phyloP scores from a whole-genome alignment of 352 stramenopile species.

The Bremia lactucae region DNA sequence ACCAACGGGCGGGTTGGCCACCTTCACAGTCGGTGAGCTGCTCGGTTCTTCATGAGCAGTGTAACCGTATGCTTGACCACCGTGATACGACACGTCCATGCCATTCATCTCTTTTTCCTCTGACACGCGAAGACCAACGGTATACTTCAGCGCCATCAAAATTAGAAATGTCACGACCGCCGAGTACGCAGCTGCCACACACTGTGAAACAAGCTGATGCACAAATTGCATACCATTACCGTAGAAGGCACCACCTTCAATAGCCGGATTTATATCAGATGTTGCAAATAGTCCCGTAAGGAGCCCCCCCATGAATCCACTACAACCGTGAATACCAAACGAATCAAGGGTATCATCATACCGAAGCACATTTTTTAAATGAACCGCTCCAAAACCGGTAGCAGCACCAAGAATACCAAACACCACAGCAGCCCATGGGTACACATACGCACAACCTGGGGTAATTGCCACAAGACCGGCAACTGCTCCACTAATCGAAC shows the following conservation, averaged over 20 bases:
- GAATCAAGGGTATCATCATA: constrained; percentile 76
- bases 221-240: constrained; percentile 34
- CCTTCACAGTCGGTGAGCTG: constrained; percentile 7
- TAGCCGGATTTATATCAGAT: constrained; percentile 38
- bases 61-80: constrained; percentile 54
- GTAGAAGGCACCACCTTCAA: constrained; percentile 44
- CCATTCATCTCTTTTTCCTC: constrained; percentile 68
- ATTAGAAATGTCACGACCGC: constrained; percentile 57
- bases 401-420: constrained; percentile 56
- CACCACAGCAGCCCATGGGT: constrained; percentile 58
- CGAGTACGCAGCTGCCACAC: constrained; percentile 52
- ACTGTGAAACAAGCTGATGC: constrained; percentile 45
- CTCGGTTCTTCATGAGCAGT: constrained; percentile 11
- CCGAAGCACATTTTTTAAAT: constrained; percentile 54
- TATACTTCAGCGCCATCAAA: constrained; percentile 56
- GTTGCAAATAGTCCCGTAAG: constrained; percentile 64
- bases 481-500: constrained; percentile 47
- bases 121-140: constrained; percentile 53
- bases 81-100: constrained; percentile 71
- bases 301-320: constrained; percentile 47
- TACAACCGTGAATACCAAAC: constrained; percentile 65
- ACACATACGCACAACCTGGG: constrained; percentile 56
- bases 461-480: constrained; percentile 62
- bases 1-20: constrained; percentile 6
- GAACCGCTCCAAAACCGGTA: constrained; percentile 38